phyloP scores from a whole-genome alignment of 805 yeast species.

The Phaffomyces opuntiae region DNA sequence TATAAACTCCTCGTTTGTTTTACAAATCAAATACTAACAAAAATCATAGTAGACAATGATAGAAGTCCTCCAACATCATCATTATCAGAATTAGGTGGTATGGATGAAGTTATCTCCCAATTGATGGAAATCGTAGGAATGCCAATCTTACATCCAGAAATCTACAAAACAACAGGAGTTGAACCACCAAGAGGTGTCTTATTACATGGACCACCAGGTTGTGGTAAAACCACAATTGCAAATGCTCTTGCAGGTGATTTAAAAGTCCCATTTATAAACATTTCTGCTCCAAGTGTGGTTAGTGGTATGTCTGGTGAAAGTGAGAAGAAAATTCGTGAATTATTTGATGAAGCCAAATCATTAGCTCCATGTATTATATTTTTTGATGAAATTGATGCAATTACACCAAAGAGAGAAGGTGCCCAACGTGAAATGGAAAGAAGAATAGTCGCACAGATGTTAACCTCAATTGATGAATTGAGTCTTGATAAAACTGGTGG shows the following conservation, averaged over 20 bases:
- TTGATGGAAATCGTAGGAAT: slow-evolving; percentile 85
- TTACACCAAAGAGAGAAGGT: slow-evolving; percentile 96
- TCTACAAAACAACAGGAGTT: slow-evolving; percentile 78
- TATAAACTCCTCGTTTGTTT: background rate
- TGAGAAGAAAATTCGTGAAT: slow-evolving; percentile 87
- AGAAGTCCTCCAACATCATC: slow-evolving; percentile 65
- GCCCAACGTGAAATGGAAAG: slow-evolving; percentile 98
- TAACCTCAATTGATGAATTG: slow-evolving; percentile 92
- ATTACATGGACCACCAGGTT: slow-evolving; percentile 98
- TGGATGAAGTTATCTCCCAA: slow-evolving; percentile 78
- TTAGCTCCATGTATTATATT: slow-evolving; percentile 91
- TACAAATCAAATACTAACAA: slow-evolving; percentile 6
- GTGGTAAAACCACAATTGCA: slow-evolving; percentile 96
- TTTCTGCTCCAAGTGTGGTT: slow-evolving; percentile 93
- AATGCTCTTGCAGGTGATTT: slow-evolving; percentile 94
- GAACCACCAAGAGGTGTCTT: slow-evolving; percentile 93
- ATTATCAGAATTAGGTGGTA: slow-evolving; percentile 78
- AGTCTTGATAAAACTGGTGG: slow-evolving; percentile 85
- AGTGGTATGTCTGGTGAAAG: slow-evolving; percentile 99
- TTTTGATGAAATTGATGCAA: slow-evolving; percentile 96
- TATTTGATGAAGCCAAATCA: slow-evolving; percentile 85
- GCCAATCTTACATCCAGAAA: slow-evolving; percentile 92
- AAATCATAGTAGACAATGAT: slow-evolving; percentile 34
- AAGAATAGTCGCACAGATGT: slow-evolving; percentile 89
- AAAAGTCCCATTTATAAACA: slow-evolving; percentile 83